Conservation (phyloP, 371 early-diverging fungal species). For the Vairimorpha necatrix region DNA sequence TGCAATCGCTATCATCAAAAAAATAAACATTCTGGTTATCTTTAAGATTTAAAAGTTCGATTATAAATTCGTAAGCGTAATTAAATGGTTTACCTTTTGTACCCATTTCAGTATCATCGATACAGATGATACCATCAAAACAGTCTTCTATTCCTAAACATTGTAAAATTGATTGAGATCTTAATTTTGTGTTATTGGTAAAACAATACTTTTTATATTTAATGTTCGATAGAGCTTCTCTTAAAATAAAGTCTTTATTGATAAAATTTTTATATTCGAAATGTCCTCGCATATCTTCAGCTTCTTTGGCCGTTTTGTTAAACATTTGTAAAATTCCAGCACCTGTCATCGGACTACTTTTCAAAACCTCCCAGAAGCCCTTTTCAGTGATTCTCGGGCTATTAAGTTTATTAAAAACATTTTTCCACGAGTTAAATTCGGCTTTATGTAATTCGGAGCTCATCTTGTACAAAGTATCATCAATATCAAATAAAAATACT, state of each 20-base stretch:
- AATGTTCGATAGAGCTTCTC: constrained; percentile 12
- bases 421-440: background rate
- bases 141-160: constrained; percentile 26
- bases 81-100: constrained; percentile 36
- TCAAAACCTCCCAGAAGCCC: background rate
- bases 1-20: constrained; percentile 47
- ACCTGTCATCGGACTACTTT: background rate
- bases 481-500: background rate
- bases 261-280: constrained; percentile 23
- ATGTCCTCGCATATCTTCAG: background rate
- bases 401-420: background rate
- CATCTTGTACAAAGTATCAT: background rate
- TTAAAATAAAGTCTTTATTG: constrained; percentile 25
- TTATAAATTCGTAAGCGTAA: constrained; percentile 44
- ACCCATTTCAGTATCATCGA: constrained; percentile 34
- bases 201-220: constrained; percentile 38
- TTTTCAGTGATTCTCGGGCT: background rate
- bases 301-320: background rate
- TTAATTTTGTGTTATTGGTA: constrained; percentile 34
- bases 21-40: constrained; percentile 33
- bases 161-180: constrained; percentile 35
- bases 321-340: background rate
- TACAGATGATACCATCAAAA: constrained; percentile 52
- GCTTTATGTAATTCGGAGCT: background rate
- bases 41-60: constrained; percentile 16